Evolutionary conservation across 441 rosid genomes (phyloP), one percentile per base, ranked within the genome.

Genomic region (Gossypium schwendimanii): DNA sequence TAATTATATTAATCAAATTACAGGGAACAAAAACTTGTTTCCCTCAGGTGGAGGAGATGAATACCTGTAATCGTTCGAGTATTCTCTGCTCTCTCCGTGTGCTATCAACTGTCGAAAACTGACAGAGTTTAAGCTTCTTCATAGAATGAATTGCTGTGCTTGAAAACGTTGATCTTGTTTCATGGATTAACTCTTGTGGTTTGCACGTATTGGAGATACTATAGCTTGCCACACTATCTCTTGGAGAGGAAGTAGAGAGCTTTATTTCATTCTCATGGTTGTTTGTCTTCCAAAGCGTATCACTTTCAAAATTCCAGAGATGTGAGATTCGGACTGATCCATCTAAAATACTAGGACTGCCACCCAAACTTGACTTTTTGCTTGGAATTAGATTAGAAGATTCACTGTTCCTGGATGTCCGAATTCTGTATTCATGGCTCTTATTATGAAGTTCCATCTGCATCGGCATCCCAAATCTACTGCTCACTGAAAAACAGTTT

Each of bases 71-170:
- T 64, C 84, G 83, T 79, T 88, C 87, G 69, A 92, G 88, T 78
- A 94, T 88, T 70, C 90, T 86, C 83, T 88, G 89, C 85, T 89
- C 88, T 83, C 98, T 88, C 69, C 81, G 81, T 74, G 86, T 80
- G 73, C 78, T 82, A 81, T 90, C 96, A 71, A 84, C 70, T 39
- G 95, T 90, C 61, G 81, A 71, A 44, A 78, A 75, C 62, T 68
- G 71, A 63, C 81, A 76, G 72, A 52, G 81, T 79, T 64, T 64
- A 41, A 75, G 82, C 74, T 69, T 62, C 65, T 61, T 70, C 72
- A 50, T 75, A 10, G 63, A 18, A 74, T 69, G 81, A 71, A 71
- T 64, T 71, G 74, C 85, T 49, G 73, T 70, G 81, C 73, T 74
- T 75, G 71, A 41, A 79, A 67, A 58, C 52, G 64, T 59, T 79